These are phyloP conservation scores for Aspergillus alliaceus DNA, from an alignment of 2,329 filamentous ascomycete genomes.

Conservation along the genomic window DNA sequence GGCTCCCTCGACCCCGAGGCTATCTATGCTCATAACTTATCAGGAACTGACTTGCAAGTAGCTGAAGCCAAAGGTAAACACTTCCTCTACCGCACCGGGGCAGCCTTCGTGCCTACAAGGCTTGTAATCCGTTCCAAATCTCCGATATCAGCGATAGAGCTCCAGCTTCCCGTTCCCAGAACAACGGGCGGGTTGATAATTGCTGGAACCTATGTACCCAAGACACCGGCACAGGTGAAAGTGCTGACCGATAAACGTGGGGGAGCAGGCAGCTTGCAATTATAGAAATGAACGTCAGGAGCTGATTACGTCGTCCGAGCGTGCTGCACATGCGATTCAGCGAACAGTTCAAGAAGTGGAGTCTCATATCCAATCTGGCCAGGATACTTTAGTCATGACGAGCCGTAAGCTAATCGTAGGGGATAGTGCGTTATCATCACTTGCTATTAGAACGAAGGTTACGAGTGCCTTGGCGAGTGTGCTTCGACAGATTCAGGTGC, in stretches of 20 bases:
- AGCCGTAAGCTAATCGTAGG: constrained; percentile 55
- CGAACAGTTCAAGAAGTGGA: constrained; percentile 39
- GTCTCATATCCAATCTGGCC: constrained; percentile 43
- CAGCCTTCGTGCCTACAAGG: constrained; percentile 51
- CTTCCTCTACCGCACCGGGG: constrained; percentile 49
- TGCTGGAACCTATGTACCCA: constrained; percentile 60
- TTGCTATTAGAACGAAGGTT: constrained; percentile 57
- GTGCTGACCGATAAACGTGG: constrained; percentile 42
- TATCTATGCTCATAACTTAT: too few species aligned
- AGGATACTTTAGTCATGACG: constrained; percentile 61
- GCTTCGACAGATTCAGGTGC: constrained; percentile 46
- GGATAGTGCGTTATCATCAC: constrained; percentile 49
- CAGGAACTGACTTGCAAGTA: constrained; percentile 3
- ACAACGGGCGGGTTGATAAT: constrained; percentile 54
- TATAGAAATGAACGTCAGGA: constrained; percentile 51
- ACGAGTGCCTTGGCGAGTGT: constrained; percentile 54
- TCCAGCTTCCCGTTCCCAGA: constrained; percentile 37
- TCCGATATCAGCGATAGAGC: constrained; percentile 49
- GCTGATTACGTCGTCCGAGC: constrained; percentile 42
- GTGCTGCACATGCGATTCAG: constrained; percentile 17
- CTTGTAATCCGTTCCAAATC: constrained; percentile 55
- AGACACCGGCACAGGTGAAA: constrained; percentile 58
- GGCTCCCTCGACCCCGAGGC: too few species aligned
- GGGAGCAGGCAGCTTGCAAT: constrained; percentile 39
- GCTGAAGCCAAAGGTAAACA: constrained; percentile 41